Percentiles rank a stretch among this genome's conserved stretches.
Conservation (phyloP, 148 eudicot species). For the Chenopodium suecicum region DNA sequence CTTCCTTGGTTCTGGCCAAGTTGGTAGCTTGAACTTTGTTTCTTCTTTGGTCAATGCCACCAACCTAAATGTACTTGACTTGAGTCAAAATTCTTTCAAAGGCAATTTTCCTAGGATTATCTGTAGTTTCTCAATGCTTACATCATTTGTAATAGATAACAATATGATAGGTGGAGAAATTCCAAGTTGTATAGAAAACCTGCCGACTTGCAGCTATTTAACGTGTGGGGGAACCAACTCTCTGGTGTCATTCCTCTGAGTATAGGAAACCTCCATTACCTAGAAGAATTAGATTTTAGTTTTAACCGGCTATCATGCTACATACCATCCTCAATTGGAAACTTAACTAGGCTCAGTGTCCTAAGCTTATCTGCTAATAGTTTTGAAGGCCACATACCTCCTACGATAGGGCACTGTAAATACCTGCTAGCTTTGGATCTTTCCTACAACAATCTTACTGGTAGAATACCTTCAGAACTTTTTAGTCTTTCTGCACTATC, state of each 20-base stretch:
- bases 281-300: not conserved
- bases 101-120: no score
- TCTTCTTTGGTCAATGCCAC: no score
- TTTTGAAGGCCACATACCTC: not conserved
- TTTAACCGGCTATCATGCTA: not conserved
- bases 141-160: no score
- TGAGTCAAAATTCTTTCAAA: no score
- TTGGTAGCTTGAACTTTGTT: no score
- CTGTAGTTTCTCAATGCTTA: no score
- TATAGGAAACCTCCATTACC: not conserved
- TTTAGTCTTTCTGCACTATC: not conserved
- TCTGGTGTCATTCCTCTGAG: not conserved
- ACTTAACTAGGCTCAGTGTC: not conserved
- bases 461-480: not conserved
- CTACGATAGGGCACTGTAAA: not conserved
- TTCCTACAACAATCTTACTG: not conserved
- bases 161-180: no score
- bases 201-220: not conserved
- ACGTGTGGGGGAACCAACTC: not conserved
- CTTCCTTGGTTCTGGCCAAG: slow-evolving; percentile 26
- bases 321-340: not conserved
- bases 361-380: not conserved
- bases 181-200: not conserved
- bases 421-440: not conserved
- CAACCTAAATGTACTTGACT: no score